Evolutionary conservation across 2,329 filamentous ascomycete species (phyloP), one percentile per base, ranked within the genome.

Genomic region (Aspergillus novoparasiticus): DNA sequence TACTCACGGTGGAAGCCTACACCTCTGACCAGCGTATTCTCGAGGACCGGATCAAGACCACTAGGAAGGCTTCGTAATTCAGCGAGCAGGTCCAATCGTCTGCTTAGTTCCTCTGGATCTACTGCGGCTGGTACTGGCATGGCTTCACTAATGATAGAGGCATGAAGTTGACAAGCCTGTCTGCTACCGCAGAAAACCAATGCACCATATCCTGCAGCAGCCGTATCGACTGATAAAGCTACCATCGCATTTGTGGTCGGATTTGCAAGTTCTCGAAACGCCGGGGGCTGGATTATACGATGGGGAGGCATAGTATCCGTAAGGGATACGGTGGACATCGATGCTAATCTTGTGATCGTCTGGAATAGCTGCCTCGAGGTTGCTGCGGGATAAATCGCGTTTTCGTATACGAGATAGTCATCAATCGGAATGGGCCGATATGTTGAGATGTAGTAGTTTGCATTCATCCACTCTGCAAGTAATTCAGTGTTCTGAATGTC

Each of bases 401-500:
- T 87, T 53, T 92, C 89, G 72, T 88, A 90, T 4, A 93, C 90
- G 0, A 93, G 80, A 71, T 91, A 86, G 69, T 93, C 91, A 58
- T 92, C 85, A 26, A 94, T 87, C 0, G 90, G 90, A n/a, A 94
- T 83, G 1, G 91, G 90, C 2, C 87, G 85, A 73, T 92, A 93
- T 59, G 84, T 86, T 2, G 90, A 93, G 68, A 89, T 86, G 70
- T 92, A 93, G 56, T 86, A 90, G 69, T 89, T 89, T 1, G 87
- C 90, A 54, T 85, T 79, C 19, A 93, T 85, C 91, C 91, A 93
- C 39, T 82, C 81, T 2, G 89, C 89, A 56, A 93, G 81, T 34
- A 91, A 72, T 60, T 87, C 83, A 57, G 90, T 89, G 71, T 93
- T 93, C 89, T 91, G 14, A 11, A 16, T 2, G 21, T n/a, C 36